Conservation (phyloP, 768 basidiomycete genomes). For the Pleurotus sapidus region DNA sequence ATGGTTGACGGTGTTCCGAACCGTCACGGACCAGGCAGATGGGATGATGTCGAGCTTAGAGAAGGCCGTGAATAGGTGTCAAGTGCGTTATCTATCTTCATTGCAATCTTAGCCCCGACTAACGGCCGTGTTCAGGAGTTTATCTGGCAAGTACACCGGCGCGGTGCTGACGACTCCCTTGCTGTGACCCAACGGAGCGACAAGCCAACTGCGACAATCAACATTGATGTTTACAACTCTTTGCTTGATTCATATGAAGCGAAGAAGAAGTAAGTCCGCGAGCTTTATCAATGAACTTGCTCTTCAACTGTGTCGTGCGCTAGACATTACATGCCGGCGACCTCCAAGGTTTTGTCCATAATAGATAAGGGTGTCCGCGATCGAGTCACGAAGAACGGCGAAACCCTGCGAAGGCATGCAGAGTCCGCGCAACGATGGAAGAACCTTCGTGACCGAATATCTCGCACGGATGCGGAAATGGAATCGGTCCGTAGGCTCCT, state of each 20-base stretch:
- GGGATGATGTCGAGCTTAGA: slow-evolving; percentile 97
- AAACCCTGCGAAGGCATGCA: slow-evolving; percentile 84
- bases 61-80: slow-evolving; percentile 88
- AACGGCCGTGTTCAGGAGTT: slow-evolving; percentile 56
- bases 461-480: slow-evolving; percentile 82
- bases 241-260: slow-evolving; percentile 79
- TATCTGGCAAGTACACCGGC: slow-evolving; percentile 76
- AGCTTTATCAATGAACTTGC: slow-evolving; percentile 7
- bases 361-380: slow-evolving; percentile 94
- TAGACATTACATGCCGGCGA: slow-evolving; percentile 94
- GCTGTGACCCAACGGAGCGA: slow-evolving; percentile 51
- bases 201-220: slow-evolving; percentile 39
- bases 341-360: slow-evolving; percentile 87
- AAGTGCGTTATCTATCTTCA: slow-evolving; percentile 45
- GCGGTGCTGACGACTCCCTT: slow-evolving; percentile 43
- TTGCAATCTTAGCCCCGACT: background rate
- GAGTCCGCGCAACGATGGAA: slow-evolving; percentile 89
- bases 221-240: slow-evolving; percentile 59
- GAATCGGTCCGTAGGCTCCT: slow-evolving; percentile 63
- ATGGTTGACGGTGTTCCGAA: slow-evolving; percentile 93
- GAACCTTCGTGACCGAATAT: slow-evolving; percentile 74
- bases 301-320: slow-evolving; percentile 7
- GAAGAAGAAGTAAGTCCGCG: slow-evolving; percentile 71
- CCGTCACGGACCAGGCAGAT: slow-evolving; percentile 91
- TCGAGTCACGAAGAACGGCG: slow-evolving; percentile 94